Percentiles rank a stretch among this genome's conserved stretches.
phyloP scores from a whole-genome alignment of 495 filamentous ascomycete species.

The Neurospora cerealis region DNA sequence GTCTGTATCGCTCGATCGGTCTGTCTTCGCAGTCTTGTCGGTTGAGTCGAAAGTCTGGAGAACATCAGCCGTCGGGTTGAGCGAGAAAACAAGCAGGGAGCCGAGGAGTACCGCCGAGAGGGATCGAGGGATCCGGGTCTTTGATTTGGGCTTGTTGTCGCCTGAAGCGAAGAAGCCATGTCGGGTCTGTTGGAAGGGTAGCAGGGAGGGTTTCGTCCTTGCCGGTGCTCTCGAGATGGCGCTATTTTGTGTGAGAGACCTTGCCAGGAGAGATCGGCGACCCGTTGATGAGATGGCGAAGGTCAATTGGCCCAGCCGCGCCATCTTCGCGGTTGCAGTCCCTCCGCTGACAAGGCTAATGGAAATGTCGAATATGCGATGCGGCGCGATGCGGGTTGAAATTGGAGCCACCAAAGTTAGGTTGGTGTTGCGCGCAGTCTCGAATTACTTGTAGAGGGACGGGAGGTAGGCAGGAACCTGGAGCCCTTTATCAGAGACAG shows the following conservation, averaged over 20 bases:
- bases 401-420: not conserved
- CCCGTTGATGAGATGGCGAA: not conserved
- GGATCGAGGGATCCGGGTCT: constrained; percentile 5
- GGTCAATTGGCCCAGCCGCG: not conserved
- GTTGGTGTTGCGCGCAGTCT: not conserved
- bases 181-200: constrained; percentile 1
- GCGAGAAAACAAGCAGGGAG: constrained; percentile 31
- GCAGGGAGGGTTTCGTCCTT: not conserved
- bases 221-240: not conserved
- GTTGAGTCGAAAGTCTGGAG: constrained; percentile 16
- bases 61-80: constrained; percentile 32
- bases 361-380: not conserved
- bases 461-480: not conserved
- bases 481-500: not conserved
- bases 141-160: constrained; percentile 3
- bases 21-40: constrained; percentile 3
- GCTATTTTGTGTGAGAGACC: not conserved
- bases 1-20: not conserved
- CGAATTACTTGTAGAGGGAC: not conserved
- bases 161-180: constrained; percentile 5
- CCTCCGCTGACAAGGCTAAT: not conserved
- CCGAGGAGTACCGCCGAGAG: constrained; percentile 21
- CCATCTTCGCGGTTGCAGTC: not conserved
- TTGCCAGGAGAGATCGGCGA: not conserved
- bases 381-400: not conserved